A percentile compares a stretch with the other conserved stretches of the same genome.
Evolutionary conservation across 176 grass and related monocot species (phyloP).

Genomic region (Bolboschoenus planiculmis): DNA sequence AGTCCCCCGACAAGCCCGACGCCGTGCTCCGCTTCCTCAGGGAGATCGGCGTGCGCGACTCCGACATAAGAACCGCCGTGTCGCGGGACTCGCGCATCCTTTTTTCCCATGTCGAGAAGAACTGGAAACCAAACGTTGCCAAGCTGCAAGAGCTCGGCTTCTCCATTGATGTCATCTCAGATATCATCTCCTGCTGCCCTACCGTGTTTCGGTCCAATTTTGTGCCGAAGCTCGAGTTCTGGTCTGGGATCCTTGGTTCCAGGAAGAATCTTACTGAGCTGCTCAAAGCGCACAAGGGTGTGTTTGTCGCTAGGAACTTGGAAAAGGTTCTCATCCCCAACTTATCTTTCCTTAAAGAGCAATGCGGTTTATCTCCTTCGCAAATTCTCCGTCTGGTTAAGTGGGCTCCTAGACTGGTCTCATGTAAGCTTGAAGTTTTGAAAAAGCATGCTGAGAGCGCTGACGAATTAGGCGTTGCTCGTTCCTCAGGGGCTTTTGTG

Average conservation of each 20-base stretch:
- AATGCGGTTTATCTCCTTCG: constrained; percentile 26
- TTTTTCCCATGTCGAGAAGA: background rate
- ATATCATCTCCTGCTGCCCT: background rate
- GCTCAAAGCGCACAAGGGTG: background rate
- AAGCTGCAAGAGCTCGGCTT: background rate
- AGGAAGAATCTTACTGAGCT: background rate
- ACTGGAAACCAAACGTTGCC: background rate
- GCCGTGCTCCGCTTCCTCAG: background rate
- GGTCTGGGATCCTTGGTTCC: background rate
- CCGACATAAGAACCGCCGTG: background rate
- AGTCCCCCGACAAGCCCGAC: background rate
- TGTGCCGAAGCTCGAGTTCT: constrained; percentile 20
- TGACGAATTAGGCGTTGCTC: constrained; percentile 16
- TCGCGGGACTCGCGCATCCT: background rate
- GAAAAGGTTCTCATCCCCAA: constrained; percentile 32
- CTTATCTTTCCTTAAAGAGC: constrained; percentile 14
- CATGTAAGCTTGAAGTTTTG: background rate
- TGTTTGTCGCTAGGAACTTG: background rate
- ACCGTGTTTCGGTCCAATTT: background rate
- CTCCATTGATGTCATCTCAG: background rate
- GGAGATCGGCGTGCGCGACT: background rate
- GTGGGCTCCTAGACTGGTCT: background rate
- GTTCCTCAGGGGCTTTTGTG: background rate
- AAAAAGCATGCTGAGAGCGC: background rate
- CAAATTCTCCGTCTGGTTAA: constrained; percentile 6